A percentile compares a stretch with the other conserved stretches of the same genome.
These are phyloP conservation scores for Trichoderma lentiforme DNA, from an alignment of 2,329 filamentous ascomycete genomes.

Conservation along the genomic window DNA sequence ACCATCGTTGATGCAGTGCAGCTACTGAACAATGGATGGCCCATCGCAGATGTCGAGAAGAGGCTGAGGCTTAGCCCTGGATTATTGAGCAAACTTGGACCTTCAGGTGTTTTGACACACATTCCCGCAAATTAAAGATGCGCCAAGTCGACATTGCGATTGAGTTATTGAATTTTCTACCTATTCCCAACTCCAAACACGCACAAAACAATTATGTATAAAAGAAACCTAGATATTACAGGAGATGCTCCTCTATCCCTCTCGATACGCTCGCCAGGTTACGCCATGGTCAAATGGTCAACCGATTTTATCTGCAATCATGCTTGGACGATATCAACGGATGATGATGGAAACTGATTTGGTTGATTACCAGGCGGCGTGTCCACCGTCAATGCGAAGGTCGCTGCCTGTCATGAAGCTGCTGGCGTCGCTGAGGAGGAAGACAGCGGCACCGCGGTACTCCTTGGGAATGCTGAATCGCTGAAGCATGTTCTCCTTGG, in stretches of 20 bases:
- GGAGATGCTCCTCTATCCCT: not conserved
- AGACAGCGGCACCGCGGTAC: slow-evolving; percentile 69
- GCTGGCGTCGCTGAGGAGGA: slow-evolving; percentile 68
- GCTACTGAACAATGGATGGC: slow-evolving; percentile 40
- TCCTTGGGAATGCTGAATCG: slow-evolving; percentile 65
- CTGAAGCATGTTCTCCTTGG: slow-evolving; percentile 80
- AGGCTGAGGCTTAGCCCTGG: slow-evolving; percentile 45
- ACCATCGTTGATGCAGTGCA: slow-evolving; percentile 46
- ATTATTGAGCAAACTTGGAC: slow-evolving; percentile 45
- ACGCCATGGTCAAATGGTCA: not conserved
- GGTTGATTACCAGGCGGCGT: slow-evolving; percentile 53
- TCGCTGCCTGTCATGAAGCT: slow-evolving; percentile 74
- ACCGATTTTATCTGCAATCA: not conserved
- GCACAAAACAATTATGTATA: not conserved
- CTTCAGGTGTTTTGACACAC: slow-evolving; percentile 38
- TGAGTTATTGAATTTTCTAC: not conserved
- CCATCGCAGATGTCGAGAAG: slow-evolving; percentile 43
- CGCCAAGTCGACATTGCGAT: not conserved
- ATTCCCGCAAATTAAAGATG: slow-evolving; percentile 28
- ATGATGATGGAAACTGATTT: not conserved
- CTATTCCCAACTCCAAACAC: slow-evolving; percentile 10
- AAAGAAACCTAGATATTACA: not conserved
- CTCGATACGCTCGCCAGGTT: not conserved
- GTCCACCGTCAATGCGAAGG: slow-evolving; percentile 68
- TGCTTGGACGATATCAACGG: not conserved